Conservation (phyloP, 2,329 filamentous ascomycete genomes). For the Gaeumannomyces tritici region DNA sequence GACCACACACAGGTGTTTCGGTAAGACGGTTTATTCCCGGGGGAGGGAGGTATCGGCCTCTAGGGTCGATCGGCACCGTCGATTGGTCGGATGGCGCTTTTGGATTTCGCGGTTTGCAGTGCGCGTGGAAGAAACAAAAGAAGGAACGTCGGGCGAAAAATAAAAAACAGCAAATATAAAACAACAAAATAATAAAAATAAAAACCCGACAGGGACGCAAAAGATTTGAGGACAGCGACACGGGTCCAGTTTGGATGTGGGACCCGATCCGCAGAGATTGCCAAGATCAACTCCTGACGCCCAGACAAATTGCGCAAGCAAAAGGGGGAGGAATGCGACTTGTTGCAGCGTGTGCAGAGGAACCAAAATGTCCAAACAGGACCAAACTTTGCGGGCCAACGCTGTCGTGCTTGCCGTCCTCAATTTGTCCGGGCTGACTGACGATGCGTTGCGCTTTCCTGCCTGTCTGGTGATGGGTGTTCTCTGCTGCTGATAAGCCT, state of each 20-base stretch:
- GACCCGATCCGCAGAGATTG: not conserved
- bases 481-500: not conserved
- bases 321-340: not conserved
- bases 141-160: not conserved
- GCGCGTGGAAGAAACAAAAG: not conserved
- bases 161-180: not conserved
- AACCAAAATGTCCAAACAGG: too few relatives aligned
- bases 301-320: not conserved
- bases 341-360: not conserved
- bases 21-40: not conserved
- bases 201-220: too few relatives aligned
- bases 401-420: not conserved
- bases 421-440: not conserved
- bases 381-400: not conserved
- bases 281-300: not conserved
- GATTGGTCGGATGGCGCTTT: not conserved
- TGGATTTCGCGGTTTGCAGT: not conserved
- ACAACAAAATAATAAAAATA: not conserved
- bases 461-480: too few relatives aligned
- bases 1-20: not conserved
- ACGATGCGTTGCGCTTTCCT: not conserved
- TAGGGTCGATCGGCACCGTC: not conserved
- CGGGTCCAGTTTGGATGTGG: not conserved
- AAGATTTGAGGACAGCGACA: not conserved
- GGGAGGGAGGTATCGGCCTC: not conserved